Evolutionary conservation across 805 yeast species (phyloP).

Genomic region (Candida coleopterorum): DNA sequence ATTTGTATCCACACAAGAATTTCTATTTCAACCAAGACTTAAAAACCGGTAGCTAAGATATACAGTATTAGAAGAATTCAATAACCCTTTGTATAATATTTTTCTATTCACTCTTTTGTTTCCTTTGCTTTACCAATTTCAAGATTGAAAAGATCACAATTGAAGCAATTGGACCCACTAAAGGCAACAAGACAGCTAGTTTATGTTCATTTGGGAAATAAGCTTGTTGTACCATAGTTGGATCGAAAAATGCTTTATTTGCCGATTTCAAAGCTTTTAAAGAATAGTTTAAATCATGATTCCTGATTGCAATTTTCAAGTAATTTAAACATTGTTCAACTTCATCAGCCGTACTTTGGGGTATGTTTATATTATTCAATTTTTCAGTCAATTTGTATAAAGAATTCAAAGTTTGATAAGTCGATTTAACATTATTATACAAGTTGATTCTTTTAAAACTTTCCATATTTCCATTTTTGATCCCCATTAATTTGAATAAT

Average conservation of each 20-base stretch:
- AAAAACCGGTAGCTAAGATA: too few relatives aligned
- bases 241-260: conserved; percentile 81
- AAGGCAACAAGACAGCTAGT: conserved; percentile 87
- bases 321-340: conserved; percentile 47
- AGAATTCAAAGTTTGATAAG: conserved; percentile 69
- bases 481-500: conserved; percentile 66
- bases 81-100: background rate
- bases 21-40: too few relatives aligned
- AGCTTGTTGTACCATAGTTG: conserved; percentile 91
- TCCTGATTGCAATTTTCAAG: conserved; percentile 33
- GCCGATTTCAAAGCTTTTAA: conserved; percentile 59
- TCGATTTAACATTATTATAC: conserved; percentile 52
- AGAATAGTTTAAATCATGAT: conserved; percentile 34
- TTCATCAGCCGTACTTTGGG: conserved; percentile 58
- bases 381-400: conserved; percentile 63
- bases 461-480: conserved; percentile 62
- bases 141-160: conserved; percentile 53
- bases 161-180: conserved; percentile 78
- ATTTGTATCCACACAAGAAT: too few relatives aligned
- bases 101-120: conserved; percentile 13
- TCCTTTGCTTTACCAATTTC: conserved; percentile 39
- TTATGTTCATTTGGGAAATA: conserved; percentile 95
- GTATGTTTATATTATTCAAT: conserved; percentile 78
- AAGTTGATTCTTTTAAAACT: conserved; percentile 57
- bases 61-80: too few relatives aligned